Evolutionary conservation across 371 early-diverging fungal species (phyloP), one percentile per base, ranked within the genome.

Genomic region (Mortierella sp.): DNA sequence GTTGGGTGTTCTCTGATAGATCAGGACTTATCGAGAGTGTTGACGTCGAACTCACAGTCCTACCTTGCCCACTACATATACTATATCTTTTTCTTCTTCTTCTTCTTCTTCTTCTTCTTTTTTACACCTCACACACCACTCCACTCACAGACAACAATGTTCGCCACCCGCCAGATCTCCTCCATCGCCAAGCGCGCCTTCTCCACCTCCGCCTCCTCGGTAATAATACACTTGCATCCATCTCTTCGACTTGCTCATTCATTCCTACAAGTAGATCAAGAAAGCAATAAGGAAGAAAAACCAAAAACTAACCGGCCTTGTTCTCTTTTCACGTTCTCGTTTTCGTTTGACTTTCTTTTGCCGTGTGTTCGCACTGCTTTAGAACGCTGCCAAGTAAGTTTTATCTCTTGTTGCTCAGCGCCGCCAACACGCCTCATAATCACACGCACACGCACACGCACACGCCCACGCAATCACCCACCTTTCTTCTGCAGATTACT

Each of bases 161-260:
- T 83, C 67, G 76, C 83, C 70, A 68, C 79, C 29, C 78, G 79
- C 65, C 83, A 78, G 78, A 74, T 83, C 78, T 71, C 83, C 67
- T 74, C 79, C 70, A 64, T 78, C 76, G 92, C 92, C 79, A 91
- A 90, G 87, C 94, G 95, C 85, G 86, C 92, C 76, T 95, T 91
- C 90, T 91, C 91, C 80, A 89, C 90, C 53, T 87, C 88, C 47
- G 68, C 79, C 47, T 85, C 80, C 85, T 79, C 86, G 79, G 86
- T 86, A 80, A 70, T 50, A 14, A 10, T 48, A 1, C 67, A 19
- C 26, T 37, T 39, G 24, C 31, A 50, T 43, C 39, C 13, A 44
- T 43, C 34, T 50, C 48, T 63, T n/a, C n/a, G n/a, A n/a, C n/a
- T n/a, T n/a, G n/a, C n/a, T n/a, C 26, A n/a, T 37, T 43, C 52